Evolutionary conservation across 257 asterid species (phyloP), one percentile per base, ranked within the genome.

Genomic region (Gynochthodes officinalis): DNA sequence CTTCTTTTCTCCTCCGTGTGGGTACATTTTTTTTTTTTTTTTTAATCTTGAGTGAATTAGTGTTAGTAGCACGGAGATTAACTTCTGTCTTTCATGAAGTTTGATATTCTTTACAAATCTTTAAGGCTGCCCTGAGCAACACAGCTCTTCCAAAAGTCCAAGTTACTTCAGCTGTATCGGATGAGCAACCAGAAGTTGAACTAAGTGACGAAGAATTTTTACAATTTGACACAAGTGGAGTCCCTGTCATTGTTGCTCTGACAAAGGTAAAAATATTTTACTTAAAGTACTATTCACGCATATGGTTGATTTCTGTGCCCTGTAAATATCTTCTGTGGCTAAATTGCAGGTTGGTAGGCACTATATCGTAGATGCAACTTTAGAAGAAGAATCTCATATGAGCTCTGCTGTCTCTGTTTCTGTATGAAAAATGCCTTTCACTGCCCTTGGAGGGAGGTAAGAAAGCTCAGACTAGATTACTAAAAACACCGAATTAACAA

Each of bases 381-480:
- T 85, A 27, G 97, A 90, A 84, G 98, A 93, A 85, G 98, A 93
- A 77, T 88, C 98, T 69, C 92, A 89, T 68, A 93, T 93, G 97
- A 91, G 94, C 75, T 93, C 96, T 0, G 97, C 98, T 49, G 73
- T 93, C 43, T 89, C 97, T 11, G 81, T 91, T 73, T 90, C 96
- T 23, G 75, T 89, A n/a, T n/a, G 64, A 15, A 13, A 59, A 58
- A 11, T 30, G 30, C 19, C 18, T 30, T 30, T 15, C 7, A 13
- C 64, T n/a, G n/a, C n/a, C n/a, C n/a, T n/a, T n/a, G n/a, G 13
- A 46, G 40, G 21, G 25, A 33, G 39, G 10, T 12, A 4, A 28
- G n/a, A 15, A 32, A 6, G 21, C 42, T 5, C 15, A 37, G 30
- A 59, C 39, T 32, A 59, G 37, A 27, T 58, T 27, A 16, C n/a